phyloP scores from a whole-genome alignment of 192 early-diverging fungal genomes.

The Coemansia sp. region DNA sequence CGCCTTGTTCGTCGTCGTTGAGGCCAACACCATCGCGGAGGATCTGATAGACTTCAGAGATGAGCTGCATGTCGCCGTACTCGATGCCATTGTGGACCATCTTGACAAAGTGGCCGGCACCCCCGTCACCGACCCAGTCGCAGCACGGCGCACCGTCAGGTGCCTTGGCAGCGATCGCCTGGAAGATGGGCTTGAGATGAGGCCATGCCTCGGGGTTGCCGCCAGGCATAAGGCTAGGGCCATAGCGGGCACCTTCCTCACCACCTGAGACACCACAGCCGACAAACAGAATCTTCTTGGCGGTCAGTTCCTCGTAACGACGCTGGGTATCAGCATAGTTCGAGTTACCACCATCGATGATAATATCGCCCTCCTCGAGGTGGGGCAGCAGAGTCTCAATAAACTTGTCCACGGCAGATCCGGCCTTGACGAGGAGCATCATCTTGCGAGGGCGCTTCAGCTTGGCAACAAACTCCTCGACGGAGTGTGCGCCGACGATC shows the following conservation, averaged over 20 bases:
- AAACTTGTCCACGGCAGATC: slow-evolving; percentile 90
- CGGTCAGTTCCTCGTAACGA: slow-evolving; percentile 82
- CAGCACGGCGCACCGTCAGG: slow-evolving; percentile 85
- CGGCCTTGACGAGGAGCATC: slow-evolving; percentile 98
- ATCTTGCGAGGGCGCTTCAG: slow-evolving; percentile 96
- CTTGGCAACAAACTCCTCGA: slow-evolving; percentile 92
- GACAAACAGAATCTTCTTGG: slow-evolving; percentile 92
- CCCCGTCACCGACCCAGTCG: slow-evolving; percentile 98
- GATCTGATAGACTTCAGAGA: slow-evolving; percentile 93
- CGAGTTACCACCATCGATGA: slow-evolving; percentile 99
- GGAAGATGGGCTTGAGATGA: slow-evolving; percentile 94
- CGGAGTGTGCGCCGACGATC: slow-evolving; percentile 89
- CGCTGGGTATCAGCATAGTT: slow-evolving; percentile 97
- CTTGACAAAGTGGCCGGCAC: slow-evolving; percentile 99
- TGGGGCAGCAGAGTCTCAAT: slow-evolving; percentile 86
- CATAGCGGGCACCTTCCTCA: slow-evolving; percentile 97
- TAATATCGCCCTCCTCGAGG: slow-evolving; percentile 90
- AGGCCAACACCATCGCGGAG: slow-evolving; percentile 85
- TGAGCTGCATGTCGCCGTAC: slow-evolving; percentile 99
- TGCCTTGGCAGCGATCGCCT: slow-evolving; percentile 90
- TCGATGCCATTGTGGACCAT: slow-evolving; percentile 99
- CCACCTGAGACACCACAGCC: slow-evolving; percentile 98
- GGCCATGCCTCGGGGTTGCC: slow-evolving; percentile 92
- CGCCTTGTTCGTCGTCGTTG: slow-evolving; percentile 82
- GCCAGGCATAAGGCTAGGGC: slow-evolving; percentile 97